Conservation (phyloP, 345 rosid genomes). For the Zanthoxylum bungeanum region DNA sequence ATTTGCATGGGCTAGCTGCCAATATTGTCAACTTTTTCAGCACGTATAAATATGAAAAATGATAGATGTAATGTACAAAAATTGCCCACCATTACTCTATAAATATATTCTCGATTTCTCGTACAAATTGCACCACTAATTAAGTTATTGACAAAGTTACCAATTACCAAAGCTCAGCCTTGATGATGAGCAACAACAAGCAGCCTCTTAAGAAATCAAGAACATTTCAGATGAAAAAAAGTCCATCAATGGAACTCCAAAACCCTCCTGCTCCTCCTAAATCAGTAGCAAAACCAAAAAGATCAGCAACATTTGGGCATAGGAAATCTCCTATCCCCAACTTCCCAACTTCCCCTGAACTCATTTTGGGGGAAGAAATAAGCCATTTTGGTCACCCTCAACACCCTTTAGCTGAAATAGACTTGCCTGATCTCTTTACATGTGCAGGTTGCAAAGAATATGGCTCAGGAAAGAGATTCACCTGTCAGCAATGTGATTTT, state of each 20-base stretch:
- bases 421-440: slow-evolving; percentile 54
- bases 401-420: slow-evolving; percentile 43
- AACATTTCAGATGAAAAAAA: slow-evolving; percentile 8
- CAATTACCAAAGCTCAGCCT: neutral
- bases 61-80: too few relatives aligned
- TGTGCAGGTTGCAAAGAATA: slow-evolving; percentile 78
- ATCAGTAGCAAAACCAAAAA: neutral
- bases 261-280: neutral
- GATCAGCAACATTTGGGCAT: neutral
- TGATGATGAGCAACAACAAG: slow-evolving; percentile 6
- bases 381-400: slow-evolving; percentile 62
- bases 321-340: slow-evolving; percentile 15
- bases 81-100: too few relatives aligned
- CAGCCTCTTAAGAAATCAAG: slow-evolving; percentile 19
- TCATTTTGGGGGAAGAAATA: slow-evolving; percentile 43
- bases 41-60: too few relatives aligned
- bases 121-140: slow-evolving; percentile 10
- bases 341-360: slow-evolving; percentile 55
- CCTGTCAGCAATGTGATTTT: slow-evolving; percentile 70
- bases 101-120: slow-evolving; percentile 26
- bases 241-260: slow-evolving; percentile 14
- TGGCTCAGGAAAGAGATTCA: slow-evolving; percentile 69
- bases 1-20: slow-evolving; percentile 14
- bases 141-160: neutral
- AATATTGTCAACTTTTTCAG: slow-evolving; percentile 21